Evolutionary conservation across 1,284 basidiomycete species (phyloP).

Genomic region (Erythrobasidium hasegawianum): DNA sequence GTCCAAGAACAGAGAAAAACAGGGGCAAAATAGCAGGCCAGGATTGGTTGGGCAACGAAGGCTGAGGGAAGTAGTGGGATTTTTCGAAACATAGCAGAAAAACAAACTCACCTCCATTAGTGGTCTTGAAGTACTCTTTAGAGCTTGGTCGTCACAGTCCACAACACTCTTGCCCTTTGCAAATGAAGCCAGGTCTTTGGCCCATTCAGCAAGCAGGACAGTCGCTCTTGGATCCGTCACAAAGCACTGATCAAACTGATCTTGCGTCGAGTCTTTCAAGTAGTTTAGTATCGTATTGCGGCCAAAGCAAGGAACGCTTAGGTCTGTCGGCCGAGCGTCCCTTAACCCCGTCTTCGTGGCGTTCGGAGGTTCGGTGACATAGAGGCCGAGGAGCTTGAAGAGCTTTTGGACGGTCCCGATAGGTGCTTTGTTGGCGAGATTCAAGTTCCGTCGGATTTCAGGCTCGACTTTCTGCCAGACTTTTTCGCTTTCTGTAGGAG

Average conservation of each 20-base stretch:
- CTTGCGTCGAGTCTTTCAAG: conserved; percentile 16
- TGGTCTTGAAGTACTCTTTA: conserved; percentile 28
- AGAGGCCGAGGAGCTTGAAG: conserved; percentile 16
- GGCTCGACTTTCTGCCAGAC: conserved; percentile 10
- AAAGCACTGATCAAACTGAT: conserved; percentile 29
- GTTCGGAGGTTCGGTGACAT: conserved; percentile 22
- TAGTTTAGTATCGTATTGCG: conserved; percentile 13
- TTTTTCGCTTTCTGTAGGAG: conserved; percentile 4
- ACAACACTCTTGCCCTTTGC: conserved; percentile 23
- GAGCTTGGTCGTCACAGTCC: neutral
- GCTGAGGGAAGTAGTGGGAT: neutral
- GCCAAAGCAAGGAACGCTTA: conserved; percentile 17
- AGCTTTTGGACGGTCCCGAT: conserved; percentile 27
- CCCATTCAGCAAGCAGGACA: conserved; percentile 24
- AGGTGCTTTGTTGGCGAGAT: conserved; percentile 23
- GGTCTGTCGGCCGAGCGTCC: conserved; percentile 16
- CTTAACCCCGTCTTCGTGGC: conserved; percentile 8
- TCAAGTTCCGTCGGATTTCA: conserved; percentile 6
- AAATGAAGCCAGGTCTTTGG: conserved; percentile 23
- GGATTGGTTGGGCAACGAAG: neutral
- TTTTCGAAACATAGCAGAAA: neutral
- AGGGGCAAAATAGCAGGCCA: neutral
- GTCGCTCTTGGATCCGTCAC: conserved; percentile 32
- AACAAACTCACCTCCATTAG: conserved; percentile 30
- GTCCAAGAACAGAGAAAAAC: no score